Conservation (phyloP, 2,329 filamentous ascomycete genomes). For the Fusarium guadeloupense region DNA sequence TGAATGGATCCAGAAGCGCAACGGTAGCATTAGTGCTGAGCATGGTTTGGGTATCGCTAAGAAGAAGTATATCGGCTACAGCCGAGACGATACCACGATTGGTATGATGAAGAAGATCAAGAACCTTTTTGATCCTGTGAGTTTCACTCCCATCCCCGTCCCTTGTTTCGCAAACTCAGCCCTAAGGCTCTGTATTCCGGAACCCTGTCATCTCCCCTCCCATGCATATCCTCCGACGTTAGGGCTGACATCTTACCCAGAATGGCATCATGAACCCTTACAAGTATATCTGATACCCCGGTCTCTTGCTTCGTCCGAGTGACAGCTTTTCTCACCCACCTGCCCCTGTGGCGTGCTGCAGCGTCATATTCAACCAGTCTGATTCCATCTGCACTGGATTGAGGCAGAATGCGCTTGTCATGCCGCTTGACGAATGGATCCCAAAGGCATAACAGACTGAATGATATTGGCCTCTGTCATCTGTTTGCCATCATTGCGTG, state of each 20-base stretch:
- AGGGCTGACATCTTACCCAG: constrained; percentile 57
- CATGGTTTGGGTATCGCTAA: constrained; percentile 94
- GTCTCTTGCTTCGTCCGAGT: constrained; percentile 19
- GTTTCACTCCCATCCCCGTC: constrained; percentile 47
- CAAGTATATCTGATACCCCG: constrained; percentile 77
- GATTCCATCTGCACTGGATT: constrained; percentile 4
- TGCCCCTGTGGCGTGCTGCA: constrained; percentile 8
- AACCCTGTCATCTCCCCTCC: background rate
- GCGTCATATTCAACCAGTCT: constrained; percentile 19
- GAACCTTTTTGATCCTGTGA: constrained; percentile 90
- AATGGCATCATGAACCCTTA: constrained; percentile 99
- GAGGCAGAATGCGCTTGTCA: background rate
- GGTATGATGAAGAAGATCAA: constrained; percentile 96
- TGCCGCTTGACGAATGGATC: constrained; percentile 6
- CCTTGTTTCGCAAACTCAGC: constrained; percentile 8
- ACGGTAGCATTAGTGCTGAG: constrained; percentile 95
- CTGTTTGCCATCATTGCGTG: too few species aligned
- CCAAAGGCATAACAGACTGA: background rate
- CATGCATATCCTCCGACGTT: constrained; percentile 10
- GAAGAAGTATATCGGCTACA: constrained; percentile 95
- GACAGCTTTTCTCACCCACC: constrained; percentile 23
- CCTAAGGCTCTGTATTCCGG: background rate
- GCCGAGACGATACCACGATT: constrained; percentile 86
- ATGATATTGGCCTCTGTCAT: too few species aligned
- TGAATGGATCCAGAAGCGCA: constrained; percentile 90